Conservation (phyloP, 75 land plant genomes). For the Chamaecyparis obtusa region DNA sequence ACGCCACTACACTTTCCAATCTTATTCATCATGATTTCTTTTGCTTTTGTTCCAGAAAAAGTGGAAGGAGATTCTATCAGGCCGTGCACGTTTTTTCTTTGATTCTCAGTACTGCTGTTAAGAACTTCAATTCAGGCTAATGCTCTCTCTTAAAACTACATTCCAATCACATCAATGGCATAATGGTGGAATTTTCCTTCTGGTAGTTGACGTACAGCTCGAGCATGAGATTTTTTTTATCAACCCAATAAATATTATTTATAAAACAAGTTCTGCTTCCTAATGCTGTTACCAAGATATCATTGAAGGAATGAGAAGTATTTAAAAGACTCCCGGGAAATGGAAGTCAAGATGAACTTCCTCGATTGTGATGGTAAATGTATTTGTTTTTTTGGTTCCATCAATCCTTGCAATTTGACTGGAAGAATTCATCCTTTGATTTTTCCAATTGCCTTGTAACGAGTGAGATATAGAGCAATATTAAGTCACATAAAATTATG, state of each 20-base stretch:
- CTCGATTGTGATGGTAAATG: background rate
- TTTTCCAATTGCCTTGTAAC: background rate
- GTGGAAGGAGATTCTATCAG: background rate
- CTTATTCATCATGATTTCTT: background rate
- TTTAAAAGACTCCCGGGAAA: background rate
- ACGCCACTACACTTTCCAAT: background rate
- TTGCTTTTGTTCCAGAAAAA: background rate
- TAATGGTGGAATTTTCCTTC: background rate
- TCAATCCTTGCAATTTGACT: background rate
- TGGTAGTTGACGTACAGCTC: background rate
- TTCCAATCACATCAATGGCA: background rate
- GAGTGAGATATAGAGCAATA: background rate
- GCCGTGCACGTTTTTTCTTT: background rate
- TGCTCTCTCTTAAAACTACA: background rate
- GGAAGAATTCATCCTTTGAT: background rate
- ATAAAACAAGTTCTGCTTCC: background rate
- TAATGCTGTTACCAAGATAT: background rate
- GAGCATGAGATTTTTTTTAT: background rate
- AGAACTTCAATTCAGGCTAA: background rate
- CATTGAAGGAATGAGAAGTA: background rate
- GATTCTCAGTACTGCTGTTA: background rate
- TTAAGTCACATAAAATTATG: background rate
- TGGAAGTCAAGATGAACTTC: background rate
- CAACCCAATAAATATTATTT: conserved; percentile 1
- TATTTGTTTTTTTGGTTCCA: background rate